Evolutionary conservation across 1,284 basidiomycete genomes (phyloP), one percentile per base, ranked within the genome.

Genomic region (Mrakiaceae sp.): DNA sequence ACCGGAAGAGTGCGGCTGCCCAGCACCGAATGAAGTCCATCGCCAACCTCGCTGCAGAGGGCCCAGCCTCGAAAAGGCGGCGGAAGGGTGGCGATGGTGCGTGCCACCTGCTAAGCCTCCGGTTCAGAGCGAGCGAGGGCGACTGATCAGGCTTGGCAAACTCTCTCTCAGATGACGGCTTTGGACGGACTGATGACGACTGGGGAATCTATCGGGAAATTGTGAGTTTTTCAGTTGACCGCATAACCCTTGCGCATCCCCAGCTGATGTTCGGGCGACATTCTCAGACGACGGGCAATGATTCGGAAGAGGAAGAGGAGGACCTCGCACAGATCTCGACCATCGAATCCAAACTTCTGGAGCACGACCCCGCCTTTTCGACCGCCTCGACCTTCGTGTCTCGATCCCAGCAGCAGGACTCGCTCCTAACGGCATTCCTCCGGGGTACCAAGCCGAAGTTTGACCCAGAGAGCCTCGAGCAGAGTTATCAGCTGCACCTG

Each of bases 191-290:
- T 70, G 95, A 98, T 72, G 90, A 87, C 14, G 95, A 98, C 74
- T 98, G 96, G 95, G 87, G 87, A 0, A 93, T 98, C 61, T 98
- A 98, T 74, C 89, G 95, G 66, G 94, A 97, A 77, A 95, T 99
- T 66, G 91, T 92, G 71, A 68, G 81, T 1, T 27, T 27, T 27
- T 27, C 27, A 27, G 1, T 27, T 27, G 27, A 52, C 7, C 55
- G 27, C 40, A 48, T 16, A 4, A 57, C 44, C 6, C 39, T 7
- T 58, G 16, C 43, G 64, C n/a, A 65, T 40, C 9, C 14, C 10
- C 64, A 88, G 27, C 27, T 27, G 27, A 27, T 27, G 27, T 27
- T 27, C 27, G 27, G 27, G 27, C 27, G 27, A 27, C 27, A 2
- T 27, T 27, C 27, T 27, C 27, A 27, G 27, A 27, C 27, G 27